Evolutionary conservation across 306 rosid genomes (phyloP).

Genomic region (Vigna radiata): DNA sequence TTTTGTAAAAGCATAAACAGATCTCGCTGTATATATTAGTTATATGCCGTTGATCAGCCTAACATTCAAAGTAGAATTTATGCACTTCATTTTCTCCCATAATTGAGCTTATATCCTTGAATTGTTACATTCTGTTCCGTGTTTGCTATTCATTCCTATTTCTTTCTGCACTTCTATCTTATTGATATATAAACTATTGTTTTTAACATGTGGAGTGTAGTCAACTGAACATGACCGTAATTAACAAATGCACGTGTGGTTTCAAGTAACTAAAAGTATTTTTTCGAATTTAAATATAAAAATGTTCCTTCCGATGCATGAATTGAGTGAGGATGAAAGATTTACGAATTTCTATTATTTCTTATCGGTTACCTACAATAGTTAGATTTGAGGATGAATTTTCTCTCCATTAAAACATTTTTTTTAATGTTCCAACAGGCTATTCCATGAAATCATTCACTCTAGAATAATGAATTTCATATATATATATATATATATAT

Average conservation of each 20-base stretch:
- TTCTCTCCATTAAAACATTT: too few species aligned
- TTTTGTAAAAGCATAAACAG: constrained; percentile 44
- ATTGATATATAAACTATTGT: background rate
- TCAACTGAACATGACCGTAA: background rate
- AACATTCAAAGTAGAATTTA: constrained; percentile 46
- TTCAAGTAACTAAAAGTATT: too few species aligned
- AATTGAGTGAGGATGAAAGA: background rate
- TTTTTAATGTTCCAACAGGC: too few species aligned
- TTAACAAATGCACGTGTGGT: background rate
- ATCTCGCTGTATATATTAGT: constrained; percentile 48
- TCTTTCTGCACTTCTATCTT: background rate
- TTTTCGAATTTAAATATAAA: too few species aligned
- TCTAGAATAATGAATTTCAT: background rate
- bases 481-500: too few species aligned
- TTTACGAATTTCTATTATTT: too few species aligned
- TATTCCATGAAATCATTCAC: background rate
- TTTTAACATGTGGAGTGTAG: background rate
- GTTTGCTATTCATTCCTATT: background rate
- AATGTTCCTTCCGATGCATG: too few species aligned
- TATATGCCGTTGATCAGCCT: constrained; percentile 41
- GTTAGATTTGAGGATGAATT: too few species aligned
- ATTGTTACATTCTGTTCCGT: background rate
- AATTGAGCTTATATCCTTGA: background rate
- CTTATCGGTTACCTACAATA: too few species aligned
- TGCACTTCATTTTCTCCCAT: constrained; percentile 22